Evolutionary conservation across 1,284 basidiomycete species (phyloP), one percentile per base, ranked within the genome.

Genomic region (Heliocybe sulcata): DNA sequence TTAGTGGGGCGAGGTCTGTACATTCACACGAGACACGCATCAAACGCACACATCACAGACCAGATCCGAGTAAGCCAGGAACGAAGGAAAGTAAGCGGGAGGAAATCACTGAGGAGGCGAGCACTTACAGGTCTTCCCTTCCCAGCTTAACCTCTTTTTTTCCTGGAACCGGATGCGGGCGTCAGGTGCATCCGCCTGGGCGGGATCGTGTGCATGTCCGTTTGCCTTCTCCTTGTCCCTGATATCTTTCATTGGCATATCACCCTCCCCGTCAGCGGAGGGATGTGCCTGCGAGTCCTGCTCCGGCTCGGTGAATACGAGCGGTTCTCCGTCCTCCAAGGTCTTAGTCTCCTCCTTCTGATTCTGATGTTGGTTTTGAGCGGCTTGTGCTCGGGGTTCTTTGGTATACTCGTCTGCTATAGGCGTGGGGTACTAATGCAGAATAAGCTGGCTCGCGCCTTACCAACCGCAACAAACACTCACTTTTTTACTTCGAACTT

Each of bases 1-100:
- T 98, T 10, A 99, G 73, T 0, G 96, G 95, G 0, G 95, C 95
- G 1, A 97, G 82, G 71, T 98, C 88, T 91, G 55, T 29, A 54
- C 33, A 51, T n/a, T n/a, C n/a, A n/a, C n/a, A n/a, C n/a, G n/a
- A n/a, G n/a, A n/a, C n/a, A n/a, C n/a, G n/a, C n/a, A n/a, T n/a
- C n/a, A n/a, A n/a, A n/a, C n/a, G n/a, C n/a, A n/a, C n/a, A n/a
- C n/a, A n/a, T n/a, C n/a, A n/a, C n/a, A n/a, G n/a, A n/a, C n/a
- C n/a, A n/a, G n/a, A n/a, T n/a, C n/a, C n/a, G n/a, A n/a, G n/a
- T n/a, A n/a, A n/a, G n/a, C n/a, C n/a, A n/a, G n/a, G n/a, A n/a
- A n/a, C n/a, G n/a, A n/a, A n/a, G n/a, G n/a, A n/a, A n/a, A n/a
- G n/a, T n/a, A n/a, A n/a, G n/a, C n/a, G n/a, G n/a, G n/a, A n/a